A percentile compares a stretch with the other conserved stretches of the same genome.
These are phyloP conservation scores for Diaporthe batatas DNA, from an alignment of 2,329 filamentous ascomycete genomes.

Conservation along the genomic window DNA sequence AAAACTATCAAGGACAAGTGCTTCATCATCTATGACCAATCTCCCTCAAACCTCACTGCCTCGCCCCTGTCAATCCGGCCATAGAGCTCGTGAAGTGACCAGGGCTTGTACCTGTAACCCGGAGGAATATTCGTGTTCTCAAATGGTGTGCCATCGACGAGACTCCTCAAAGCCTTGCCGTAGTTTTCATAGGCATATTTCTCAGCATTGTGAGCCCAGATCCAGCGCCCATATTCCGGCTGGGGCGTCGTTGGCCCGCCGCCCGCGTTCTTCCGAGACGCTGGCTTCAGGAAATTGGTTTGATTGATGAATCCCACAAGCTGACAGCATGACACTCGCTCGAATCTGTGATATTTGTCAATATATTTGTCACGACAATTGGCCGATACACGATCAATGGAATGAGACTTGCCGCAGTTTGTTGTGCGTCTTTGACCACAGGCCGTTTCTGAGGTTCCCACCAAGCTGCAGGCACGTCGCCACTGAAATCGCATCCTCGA, in stretches of 20 bases:
- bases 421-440: slow-evolving; percentile 33
- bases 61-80: slow-evolving; percentile 26
- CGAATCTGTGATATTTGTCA: slow-evolving; percentile 20
- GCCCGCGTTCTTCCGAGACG: slow-evolving; percentile 38
- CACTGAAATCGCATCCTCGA: slow-evolving; percentile 56
- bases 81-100: slow-evolving; percentile 5
- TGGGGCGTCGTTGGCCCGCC: slow-evolving; percentile 32
- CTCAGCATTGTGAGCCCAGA: slow-evolving; percentile 45
- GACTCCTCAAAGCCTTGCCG: slow-evolving; percentile 21
- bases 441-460: slow-evolving; percentile 54
- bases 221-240: slow-evolving; percentile 44
- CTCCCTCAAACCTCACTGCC: slow-evolving; percentile 32
- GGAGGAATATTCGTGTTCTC: slow-evolving; percentile 16
- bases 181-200: slow-evolving; percentile 36
- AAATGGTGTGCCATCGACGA: slow-evolving; percentile 29
- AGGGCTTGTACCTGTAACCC: slow-evolving; percentile 7
- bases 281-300: slow-evolving; percentile 43
- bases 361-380: neutral
- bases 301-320: slow-evolving; percentile 44
- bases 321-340: slow-evolving; percentile 43
- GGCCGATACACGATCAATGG: too few species aligned
- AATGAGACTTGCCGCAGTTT: slow-evolving; percentile 29
- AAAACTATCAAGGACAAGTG: neutral
- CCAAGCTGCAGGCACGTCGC: slow-evolving; percentile 57
- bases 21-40: slow-evolving; percentile 25